Base-by-base conservation (phyloP, 176 grass and related monocot species). In the Ananas comosus region DNA sequence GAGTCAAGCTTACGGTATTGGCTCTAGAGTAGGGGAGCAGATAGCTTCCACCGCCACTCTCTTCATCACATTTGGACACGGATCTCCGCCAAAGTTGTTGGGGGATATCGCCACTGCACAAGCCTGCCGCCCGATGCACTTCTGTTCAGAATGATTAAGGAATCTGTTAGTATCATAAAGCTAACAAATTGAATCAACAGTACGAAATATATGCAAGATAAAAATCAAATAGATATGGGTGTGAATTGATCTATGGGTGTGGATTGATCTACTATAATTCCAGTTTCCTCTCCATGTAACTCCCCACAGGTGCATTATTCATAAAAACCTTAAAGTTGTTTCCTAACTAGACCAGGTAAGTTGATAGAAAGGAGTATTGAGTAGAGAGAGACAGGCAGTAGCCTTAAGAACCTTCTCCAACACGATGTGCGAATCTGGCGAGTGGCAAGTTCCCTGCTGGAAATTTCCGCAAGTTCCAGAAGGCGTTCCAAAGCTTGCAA, bases 401-500 rank as follows among this genome's bases (percentile, higher is more conserved):
- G 12, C 13, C 29, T 24, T 28, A 78, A 73, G 52, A 48, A 97
- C 94, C 89, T 96, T 91, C 64, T 92, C 89, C 6, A 97, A 63
- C 68, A 90, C 82, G 66, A 53, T 70, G 64, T 88, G 85, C 5
- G 90, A 99, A 73, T 83, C 81, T 1, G 82, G 58, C 7, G 95
- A 91, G 67, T 99, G 95, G 49, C 95, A 99, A 53, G 75, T 48
- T 57, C 95, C 95, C 74, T 99, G 82, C 53, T 91, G 74, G 85
- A 91, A 99, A 80, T 53, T 94, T 64, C 90, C 90, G 6, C 95
- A 99, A 0, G 95, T 94, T 49, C 95, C 95, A 33, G 76, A 68
- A 25, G 95, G 95, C 27, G 95, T 99, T 48, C 95, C 95, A 54
- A 91, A 99, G 85, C 95, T 99, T 19, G 95, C 95, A 76, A 99